Percentiles rank a stretch among this genome's conserved stretches.
These are phyloP conservation scores for Phytophthora pluvialis DNA, from an alignment of 352 stramenopile genomes.

Conservation along the genomic window DNA sequence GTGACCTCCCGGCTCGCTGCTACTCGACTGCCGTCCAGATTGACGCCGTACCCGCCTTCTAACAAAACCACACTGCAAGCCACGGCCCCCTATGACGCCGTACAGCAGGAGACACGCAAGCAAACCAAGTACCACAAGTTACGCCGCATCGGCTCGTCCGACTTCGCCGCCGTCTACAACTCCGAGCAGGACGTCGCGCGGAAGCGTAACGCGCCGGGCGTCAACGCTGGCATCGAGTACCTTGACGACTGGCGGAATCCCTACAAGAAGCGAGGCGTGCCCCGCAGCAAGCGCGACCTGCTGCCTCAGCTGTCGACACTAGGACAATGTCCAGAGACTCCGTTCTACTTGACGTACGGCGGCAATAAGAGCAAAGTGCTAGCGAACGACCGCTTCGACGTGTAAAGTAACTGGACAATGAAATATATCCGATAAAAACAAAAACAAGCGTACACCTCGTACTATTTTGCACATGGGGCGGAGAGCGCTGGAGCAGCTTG, in stretches of 20 bases:
- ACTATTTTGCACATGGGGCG: background rate
- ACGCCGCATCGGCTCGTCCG: conserved; percentile 41
- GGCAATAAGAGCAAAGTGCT: conserved; percentile 76
- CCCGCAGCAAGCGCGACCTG: conserved; percentile 53
- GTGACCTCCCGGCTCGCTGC: conserved; percentile 41
- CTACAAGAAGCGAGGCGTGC: conserved; percentile 71
- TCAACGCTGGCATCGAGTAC: conserved; percentile 67
- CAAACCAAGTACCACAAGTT: conserved; percentile 76
- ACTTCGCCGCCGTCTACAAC: conserved; percentile 63
- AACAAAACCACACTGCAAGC: conserved; percentile 65
- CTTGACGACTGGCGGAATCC: conserved; percentile 70
- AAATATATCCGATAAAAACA: background rate
- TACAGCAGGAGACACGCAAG: conserved; percentile 51
- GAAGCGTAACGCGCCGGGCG: conserved; percentile 50
- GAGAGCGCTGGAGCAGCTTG: conserved; percentile 8
- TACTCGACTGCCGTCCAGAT: conserved; percentile 41
- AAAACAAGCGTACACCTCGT: conserved; percentile 1
- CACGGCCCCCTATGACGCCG: conserved; percentile 43
- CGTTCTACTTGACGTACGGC: conserved; percentile 64
- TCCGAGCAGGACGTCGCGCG: conserved; percentile 43
- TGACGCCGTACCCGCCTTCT: conserved; percentile 59
- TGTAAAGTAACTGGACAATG: conserved; percentile 36
- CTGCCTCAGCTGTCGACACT: conserved; percentile 55
- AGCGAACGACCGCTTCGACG: conserved; percentile 70
- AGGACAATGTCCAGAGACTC: conserved; percentile 46